phyloP scores from a whole-genome alignment of 2,329 filamentous ascomycete genomes.

The Claviceps digitariae region DNA sequence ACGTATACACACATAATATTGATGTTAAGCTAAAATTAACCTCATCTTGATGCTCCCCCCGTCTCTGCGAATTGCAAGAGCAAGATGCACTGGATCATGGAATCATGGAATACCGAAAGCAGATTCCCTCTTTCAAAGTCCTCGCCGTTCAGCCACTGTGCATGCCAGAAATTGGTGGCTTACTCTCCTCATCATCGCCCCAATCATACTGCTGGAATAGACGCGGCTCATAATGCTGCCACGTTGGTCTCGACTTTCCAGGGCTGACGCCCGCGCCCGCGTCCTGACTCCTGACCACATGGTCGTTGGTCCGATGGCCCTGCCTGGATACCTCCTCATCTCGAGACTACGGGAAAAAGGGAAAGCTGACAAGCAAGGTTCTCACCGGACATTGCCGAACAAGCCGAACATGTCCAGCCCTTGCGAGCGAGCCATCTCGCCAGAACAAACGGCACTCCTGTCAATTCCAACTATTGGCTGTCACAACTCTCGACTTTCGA shows the following conservation, averaged over 20 bases:
- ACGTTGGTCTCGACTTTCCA: neutral
- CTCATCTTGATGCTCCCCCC: neutral
- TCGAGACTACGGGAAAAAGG: neutral
- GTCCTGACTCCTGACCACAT: neutral
- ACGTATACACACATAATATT: neutral
- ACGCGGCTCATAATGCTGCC: slow-evolving; percentile 2
- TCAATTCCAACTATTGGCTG: neutral
- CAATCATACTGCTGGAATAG: slow-evolving; percentile 2
- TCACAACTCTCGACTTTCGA: neutral
- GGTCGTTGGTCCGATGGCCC: neutral
- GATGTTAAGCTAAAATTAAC: neutral
- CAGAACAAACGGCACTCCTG: neutral
- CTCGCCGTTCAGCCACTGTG: neutral
- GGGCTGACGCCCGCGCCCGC: neutral
- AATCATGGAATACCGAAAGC: neutral
- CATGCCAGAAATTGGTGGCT: neutral
- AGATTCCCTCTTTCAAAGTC: neutral
- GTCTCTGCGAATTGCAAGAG: neutral
- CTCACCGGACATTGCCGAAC: neutral
- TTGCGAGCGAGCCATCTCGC: neutral
- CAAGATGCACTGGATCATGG: neutral
- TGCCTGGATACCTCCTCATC: neutral
- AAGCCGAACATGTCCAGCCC: neutral
- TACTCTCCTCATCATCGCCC: neutral
- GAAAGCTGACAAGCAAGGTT: slow-evolving; percentile 1